Percentiles rank a stretch among this genome's conserved stretches.
These are phyloP conservation scores for Aspergillus caelatus DNA, from an alignment of 2,329 filamentous ascomycete genomes.

Conservation along the genomic window DNA sequence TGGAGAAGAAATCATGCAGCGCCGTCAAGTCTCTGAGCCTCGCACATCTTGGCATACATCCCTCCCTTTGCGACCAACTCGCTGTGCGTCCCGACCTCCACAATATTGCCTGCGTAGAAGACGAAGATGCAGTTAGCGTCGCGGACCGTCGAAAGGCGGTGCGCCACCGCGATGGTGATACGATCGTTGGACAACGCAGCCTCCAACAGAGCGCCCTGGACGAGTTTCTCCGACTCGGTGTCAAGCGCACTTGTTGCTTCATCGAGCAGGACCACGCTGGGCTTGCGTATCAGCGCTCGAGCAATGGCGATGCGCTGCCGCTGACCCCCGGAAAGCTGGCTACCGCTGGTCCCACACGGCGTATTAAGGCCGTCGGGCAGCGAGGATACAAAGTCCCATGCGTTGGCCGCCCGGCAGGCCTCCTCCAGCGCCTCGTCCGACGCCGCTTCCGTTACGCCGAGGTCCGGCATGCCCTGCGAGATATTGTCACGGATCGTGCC, in stretches of 20 bases:
- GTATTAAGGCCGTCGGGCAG: slow-evolving; percentile 57
- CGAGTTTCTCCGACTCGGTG: slow-evolving; percentile 47
- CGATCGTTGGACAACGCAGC: slow-evolving; percentile 27
- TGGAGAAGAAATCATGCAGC: too few species aligned
- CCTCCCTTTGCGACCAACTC: slow-evolving; percentile 39
- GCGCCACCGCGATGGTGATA: slow-evolving; percentile 31
- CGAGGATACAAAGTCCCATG: slow-evolving; percentile 54
- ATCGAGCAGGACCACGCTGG: slow-evolving; percentile 55
- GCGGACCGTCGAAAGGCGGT: slow-evolving; percentile 31
- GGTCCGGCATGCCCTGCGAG: slow-evolving; percentile 6
- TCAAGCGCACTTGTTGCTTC: slow-evolving; percentile 39
- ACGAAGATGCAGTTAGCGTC: slow-evolving; percentile 77
- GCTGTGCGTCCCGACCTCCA: slow-evolving; percentile 45
- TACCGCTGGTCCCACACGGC: slow-evolving; percentile 55
- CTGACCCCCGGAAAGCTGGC: slow-evolving; percentile 57
- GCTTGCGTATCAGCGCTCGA: slow-evolving; percentile 53
- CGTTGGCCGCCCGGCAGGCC: slow-evolving; percentile 46
- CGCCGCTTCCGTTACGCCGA: background rate
- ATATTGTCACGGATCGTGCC: slow-evolving; percentile 72
- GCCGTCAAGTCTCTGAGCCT: slow-evolving; percentile 37
- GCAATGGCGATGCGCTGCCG: slow-evolving; percentile 59
- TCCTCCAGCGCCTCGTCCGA: slow-evolving; percentile 27
- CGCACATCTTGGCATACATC: slow-evolving; percentile 46
- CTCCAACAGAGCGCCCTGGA: slow-evolving; percentile 33
- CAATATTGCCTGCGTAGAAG: slow-evolving; percentile 43